A percentile compares a stretch with the other conserved stretches of the same genome.
Evolutionary conservation across 352 stramenopile genomes (phyloP).

Genomic region (Globisporangium paroecandrum): DNA sequence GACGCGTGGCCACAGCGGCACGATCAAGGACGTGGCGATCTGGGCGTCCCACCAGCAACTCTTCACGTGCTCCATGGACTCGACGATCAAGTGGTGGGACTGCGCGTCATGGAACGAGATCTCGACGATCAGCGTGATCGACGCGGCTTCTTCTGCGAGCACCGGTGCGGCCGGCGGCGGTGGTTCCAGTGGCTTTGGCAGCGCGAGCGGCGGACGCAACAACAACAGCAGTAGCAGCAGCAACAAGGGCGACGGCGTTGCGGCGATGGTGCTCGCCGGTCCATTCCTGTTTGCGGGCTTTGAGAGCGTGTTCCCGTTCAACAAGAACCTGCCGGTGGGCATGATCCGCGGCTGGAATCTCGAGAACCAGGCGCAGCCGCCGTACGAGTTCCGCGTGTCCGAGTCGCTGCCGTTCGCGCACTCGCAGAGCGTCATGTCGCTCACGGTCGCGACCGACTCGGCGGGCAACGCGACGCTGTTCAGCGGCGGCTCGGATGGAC

Average conservation of each 20-base stretch:
- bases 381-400: constrained; percentile 62
- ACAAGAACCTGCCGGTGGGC: constrained; percentile 54
- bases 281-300: constrained; percentile 83
- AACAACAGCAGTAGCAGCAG: constrained; percentile 10
- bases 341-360: constrained; percentile 84
- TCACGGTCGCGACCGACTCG: constrained; percentile 67
- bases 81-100: constrained; percentile 82
- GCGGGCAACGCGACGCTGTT: constrained; percentile 70
- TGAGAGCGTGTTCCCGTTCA: constrained; percentile 57
- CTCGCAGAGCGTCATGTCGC: constrained; percentile 65
- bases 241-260: constrained; percentile 51
- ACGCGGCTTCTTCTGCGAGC: constrained; percentile 18
- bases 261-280: constrained; percentile 63
- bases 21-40: constrained; percentile 79
- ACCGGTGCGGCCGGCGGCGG: not conserved
- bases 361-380: constrained; percentile 56
- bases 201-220: constrained; percentile 12
- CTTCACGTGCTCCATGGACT: constrained; percentile 68
- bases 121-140: constrained; percentile 63
- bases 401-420: constrained; percentile 76
- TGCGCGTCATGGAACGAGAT: constrained; percentile 77
- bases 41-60: constrained; percentile 71
- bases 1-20: constrained; percentile 62
- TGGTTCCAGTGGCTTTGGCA: constrained; percentile 16
- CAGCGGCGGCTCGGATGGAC: constrained; percentile 68